These are phyloP conservation scores for Pleurotus pulmonarius DNA, from an alignment of 768 basidiomycete genomes.

Conservation along the genomic window DNA sequence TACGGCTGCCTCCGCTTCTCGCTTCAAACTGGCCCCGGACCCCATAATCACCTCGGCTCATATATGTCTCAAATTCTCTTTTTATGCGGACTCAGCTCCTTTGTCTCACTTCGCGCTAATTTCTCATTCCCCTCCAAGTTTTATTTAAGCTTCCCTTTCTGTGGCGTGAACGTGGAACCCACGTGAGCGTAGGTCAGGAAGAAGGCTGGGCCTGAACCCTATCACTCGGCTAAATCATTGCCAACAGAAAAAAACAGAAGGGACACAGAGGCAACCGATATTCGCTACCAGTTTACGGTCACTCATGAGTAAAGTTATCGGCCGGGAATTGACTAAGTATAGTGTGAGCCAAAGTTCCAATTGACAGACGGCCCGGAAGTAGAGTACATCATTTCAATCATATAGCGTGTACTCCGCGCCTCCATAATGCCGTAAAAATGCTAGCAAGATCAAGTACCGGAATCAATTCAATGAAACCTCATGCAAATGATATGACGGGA, in stretches of 20 bases:
- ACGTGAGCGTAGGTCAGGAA: constrained; percentile 2
- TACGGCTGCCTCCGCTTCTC: constrained; percentile 4
- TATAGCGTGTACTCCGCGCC: constrained; percentile 7
- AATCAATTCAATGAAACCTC: background rate
- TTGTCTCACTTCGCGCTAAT: background rate
- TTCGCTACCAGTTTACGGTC: background rate
- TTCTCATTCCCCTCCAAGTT: constrained; percentile 4
- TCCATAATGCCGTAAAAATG: constrained; percentile 6
- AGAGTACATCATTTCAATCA: constrained; percentile 1
- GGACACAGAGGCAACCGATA: background rate
- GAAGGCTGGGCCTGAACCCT: constrained; percentile 4
- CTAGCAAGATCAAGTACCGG: constrained; percentile 4
- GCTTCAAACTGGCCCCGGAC: background rate
- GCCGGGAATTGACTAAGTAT: constrained; percentile 2
- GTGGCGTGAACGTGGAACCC: constrained; percentile 4
- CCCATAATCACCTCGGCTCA: background rate
- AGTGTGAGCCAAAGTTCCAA: constrained; percentile 2
- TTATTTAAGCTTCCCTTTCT: constrained; percentile 7
- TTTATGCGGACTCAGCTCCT: background rate
- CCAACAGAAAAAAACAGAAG: constrained; percentile 7
- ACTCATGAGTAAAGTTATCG: background rate
- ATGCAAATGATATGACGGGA: too few species aligned
- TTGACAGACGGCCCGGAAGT: constrained; percentile 8
- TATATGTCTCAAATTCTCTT: background rate
- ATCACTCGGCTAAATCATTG: constrained; percentile 4